Evolutionary conservation across 2,329 filamentous ascomycete genomes (phyloP).

Genomic region (Claviceps purpurea): DNA sequence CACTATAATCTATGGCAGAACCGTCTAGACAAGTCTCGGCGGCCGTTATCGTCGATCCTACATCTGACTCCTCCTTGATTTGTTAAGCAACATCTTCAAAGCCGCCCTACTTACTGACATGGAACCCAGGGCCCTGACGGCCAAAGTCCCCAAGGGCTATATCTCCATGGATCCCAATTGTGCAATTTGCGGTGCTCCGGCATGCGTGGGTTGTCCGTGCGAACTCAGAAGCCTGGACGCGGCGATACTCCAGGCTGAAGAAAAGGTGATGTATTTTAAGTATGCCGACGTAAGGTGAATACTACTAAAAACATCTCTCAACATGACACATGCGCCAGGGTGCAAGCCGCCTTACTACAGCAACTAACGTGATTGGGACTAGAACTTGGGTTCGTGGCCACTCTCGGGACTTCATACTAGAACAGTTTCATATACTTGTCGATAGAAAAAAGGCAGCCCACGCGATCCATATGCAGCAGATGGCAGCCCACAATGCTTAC

Average conservation of each 20-base stretch:
- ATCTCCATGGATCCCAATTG: constrained; percentile 58
- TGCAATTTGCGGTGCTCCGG: constrained; percentile 50
- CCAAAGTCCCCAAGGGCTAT: constrained; percentile 28
- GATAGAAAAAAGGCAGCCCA: constrained; percentile 48
- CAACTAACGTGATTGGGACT: constrained; percentile 7
- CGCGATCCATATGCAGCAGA: constrained; percentile 38
- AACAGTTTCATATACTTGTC: constrained; percentile 48
- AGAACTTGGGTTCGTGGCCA: constrained; percentile 52
- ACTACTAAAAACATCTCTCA: background rate
- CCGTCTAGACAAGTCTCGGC: background rate
- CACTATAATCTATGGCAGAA: background rate
- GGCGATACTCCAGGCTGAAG: constrained; percentile 50
- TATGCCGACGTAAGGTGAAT: constrained; percentile 51
- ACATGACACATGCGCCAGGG: background rate
- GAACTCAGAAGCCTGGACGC: constrained; percentile 52
- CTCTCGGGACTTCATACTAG: constrained; percentile 54
- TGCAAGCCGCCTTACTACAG: background rate
- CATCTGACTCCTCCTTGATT: background rate
- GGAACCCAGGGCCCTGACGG: constrained; percentile 33
- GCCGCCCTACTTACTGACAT: constrained; percentile 29
- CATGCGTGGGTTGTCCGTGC: constrained; percentile 46
- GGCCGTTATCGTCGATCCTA: background rate
- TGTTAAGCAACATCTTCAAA: background rate
- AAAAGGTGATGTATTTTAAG: constrained; percentile 47
- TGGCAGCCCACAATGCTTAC: constrained; percentile 41